A percentile compares a stretch with the other conserved stretches of the same genome.
These are phyloP conservation scores for Auriscalpium microsporum DNA, from an alignment of 768 basidiomycete species.

Conservation along the genomic window DNA sequence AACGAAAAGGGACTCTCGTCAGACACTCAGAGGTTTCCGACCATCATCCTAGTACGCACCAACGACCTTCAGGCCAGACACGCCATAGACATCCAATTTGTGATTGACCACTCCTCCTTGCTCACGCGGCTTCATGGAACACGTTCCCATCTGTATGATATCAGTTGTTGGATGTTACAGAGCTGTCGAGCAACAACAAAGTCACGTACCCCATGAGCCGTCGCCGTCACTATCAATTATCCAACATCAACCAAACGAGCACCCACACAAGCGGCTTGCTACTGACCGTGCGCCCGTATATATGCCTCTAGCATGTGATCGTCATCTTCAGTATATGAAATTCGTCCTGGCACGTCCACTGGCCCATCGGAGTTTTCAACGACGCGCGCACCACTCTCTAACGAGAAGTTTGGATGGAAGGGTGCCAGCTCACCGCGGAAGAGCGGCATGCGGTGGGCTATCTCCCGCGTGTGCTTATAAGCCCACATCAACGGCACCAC, in stretches of 20 bases:
- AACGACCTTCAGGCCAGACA: conserved; percentile 46
- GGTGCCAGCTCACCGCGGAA: conserved; percentile 26
- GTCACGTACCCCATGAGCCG: conserved; percentile 25
- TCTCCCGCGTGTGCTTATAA: conserved; percentile 50
- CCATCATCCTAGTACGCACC: neutral
- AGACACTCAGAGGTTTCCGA: neutral
- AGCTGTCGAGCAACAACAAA: neutral
- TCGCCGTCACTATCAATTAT: conserved; percentile 18
- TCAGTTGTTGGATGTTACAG: no score
- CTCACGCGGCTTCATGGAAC: conserved; percentile 54
- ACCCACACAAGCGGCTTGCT: neutral
- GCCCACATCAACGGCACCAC: conserved; percentile 39
- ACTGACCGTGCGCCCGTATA: conserved; percentile 15
- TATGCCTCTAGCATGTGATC: conserved; percentile 25
- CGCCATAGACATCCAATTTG: conserved; percentile 52
- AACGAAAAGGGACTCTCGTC: neutral
- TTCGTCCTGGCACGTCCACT: conserved; percentile 20
- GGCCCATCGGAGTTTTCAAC: conserved; percentile 4
- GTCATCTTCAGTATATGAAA: conserved; percentile 23
- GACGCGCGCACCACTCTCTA: conserved; percentile 21
- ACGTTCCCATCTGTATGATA: conserved; percentile 41
- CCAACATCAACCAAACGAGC: neutral
- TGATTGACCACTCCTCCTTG: conserved; percentile 55
- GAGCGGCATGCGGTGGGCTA: conserved; percentile 41
- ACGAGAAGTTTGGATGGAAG: conserved; percentile 24